phyloP scores from a whole-genome alignment of 257 asterid species.

The Primulina tabacum region DNA sequence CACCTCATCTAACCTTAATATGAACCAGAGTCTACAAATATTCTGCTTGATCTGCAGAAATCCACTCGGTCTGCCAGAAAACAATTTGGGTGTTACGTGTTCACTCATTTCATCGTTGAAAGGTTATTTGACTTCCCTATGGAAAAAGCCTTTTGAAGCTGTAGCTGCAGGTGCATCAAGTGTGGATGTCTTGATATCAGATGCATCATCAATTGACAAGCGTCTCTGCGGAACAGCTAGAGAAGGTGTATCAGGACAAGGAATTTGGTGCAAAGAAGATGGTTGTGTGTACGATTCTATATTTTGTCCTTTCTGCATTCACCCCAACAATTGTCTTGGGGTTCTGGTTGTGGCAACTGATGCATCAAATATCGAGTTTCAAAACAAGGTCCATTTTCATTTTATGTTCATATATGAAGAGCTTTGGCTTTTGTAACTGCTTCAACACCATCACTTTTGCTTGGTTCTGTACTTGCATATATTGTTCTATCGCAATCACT shows the following conservation, averaged over 20 bases:
- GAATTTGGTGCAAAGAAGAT: constrained; percentile 94
- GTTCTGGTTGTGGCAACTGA: constrained; percentile 90
- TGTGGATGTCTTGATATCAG: constrained; percentile 57
- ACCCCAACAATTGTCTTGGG: constrained; percentile 61
- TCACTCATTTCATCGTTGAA: constrained; percentile 59
- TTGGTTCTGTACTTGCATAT: constrained; percentile 41
- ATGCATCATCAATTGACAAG: constrained; percentile 48
- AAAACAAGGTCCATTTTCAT: constrained; percentile 58
- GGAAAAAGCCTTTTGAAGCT: constrained; percentile 36
- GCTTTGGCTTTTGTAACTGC: neutral
- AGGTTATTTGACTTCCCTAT: constrained; percentile 58
- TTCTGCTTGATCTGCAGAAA: constrained; percentile 61
- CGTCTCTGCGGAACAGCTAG: constrained; percentile 37
- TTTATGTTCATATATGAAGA: neutral
- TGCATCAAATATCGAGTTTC: constrained; percentile 56
- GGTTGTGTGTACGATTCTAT: constrained; percentile 80
- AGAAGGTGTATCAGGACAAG: constrained; percentile 53
- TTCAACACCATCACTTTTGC: constrained; percentile 16
- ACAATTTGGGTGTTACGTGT: constrained; percentile 44
- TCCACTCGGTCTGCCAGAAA: constrained; percentile 70
- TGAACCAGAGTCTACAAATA: constrained; percentile 48
- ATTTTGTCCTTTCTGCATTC: constrained; percentile 73
- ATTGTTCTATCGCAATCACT: constrained; percentile 48
- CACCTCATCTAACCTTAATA: constrained; percentile 33
- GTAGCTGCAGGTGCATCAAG: constrained; percentile 35